Evolutionary conservation across 805 yeast genomes (phyloP).

Genomic region (Monosporozyma yasuniensis): DNA sequence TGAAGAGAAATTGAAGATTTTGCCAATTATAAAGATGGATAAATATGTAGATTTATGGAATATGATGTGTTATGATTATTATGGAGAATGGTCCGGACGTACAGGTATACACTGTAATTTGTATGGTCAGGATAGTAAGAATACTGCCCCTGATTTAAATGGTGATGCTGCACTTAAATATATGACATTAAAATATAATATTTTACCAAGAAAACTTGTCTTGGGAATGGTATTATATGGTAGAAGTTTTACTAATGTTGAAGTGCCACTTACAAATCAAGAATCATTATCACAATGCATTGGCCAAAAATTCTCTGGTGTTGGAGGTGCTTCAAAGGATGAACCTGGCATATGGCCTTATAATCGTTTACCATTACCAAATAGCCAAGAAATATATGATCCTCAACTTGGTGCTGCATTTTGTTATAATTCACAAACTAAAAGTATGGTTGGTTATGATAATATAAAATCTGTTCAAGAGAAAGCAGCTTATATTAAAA

Average conservation of each 20-base stretch:
- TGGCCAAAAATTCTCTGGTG: constrained; percentile 38
- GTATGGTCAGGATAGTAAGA: constrained; percentile 24
- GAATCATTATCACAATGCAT: constrained; percentile 17
- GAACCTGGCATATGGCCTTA: constrained; percentile 47
- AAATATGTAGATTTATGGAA: constrained; percentile 61
- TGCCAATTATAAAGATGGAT: constrained; percentile 49
- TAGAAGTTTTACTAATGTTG: constrained; percentile 38
- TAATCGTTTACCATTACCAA: constrained; percentile 42
- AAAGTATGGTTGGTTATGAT: constrained; percentile 56
- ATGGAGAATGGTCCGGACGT: constrained; percentile 62
- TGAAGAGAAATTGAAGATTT: constrained; percentile 33
- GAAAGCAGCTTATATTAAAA: constrained; percentile 53
- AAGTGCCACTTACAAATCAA: background rate
- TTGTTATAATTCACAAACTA: constrained; percentile 35
- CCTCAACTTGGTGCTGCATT: constrained; percentile 43
- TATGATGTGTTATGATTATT: constrained; percentile 84
- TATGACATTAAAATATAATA: constrained; percentile 35
- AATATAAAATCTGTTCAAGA: constrained; percentile 39
- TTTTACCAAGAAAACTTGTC: constrained; percentile 44
- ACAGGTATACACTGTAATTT: constrained; percentile 69
- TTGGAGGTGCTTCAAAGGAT: constrained; percentile 36
- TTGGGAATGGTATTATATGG: constrained; percentile 91
- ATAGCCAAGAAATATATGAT: constrained; percentile 45
- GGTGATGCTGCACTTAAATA: constrained; percentile 41
- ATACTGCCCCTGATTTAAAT: constrained; percentile 31